Evolutionary conservation across 805 yeast species (phyloP), one percentile per base, ranked within the genome.

Genomic region (Metschnikowia aberdeeniae): DNA sequence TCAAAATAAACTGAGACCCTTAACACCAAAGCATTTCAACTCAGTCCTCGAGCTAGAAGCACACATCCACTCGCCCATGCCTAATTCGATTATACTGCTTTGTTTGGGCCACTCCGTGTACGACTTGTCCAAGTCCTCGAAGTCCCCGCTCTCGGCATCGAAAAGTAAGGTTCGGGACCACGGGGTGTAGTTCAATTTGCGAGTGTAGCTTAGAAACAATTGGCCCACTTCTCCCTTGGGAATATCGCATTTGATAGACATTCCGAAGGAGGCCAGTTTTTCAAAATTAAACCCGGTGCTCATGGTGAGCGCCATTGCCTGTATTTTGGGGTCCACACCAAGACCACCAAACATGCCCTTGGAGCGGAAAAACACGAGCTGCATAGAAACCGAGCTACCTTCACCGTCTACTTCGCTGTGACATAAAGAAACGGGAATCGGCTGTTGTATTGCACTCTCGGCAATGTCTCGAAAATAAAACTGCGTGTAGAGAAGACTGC

Each of bases 1-100:
- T 33, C 33, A 36, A 36, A 28, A 24, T 29, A 38, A 13, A 9
- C 11, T n/a, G 33, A 32, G 24, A 14, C 35, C 43, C 17, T 13
- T 17, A 6, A 33, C 36, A 14, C 37, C 36, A 13, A 32, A 29
- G 36, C 56, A 53, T 14, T 45, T 36, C 32, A 53, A 34, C 8
- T 41, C 40, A n/a, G 37, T 37, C 30, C 40, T 35, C 4, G 48
- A 28, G 40, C 49, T 52, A 11, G 54, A 43, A 24, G 45, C 55
- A 19, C 57, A 53, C 9, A 45, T 38, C 55, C 53, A 51, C 31
- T 51, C 52, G 9, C 57, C 57, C 29, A 50, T 30, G 6, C 54
- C 54, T 6, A 43, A 46, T 27, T 32, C 34, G 20, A 50, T 27
- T 6, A 51, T 40, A 6, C 44, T 36, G 10, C 50, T 40, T 22